phyloP scores from a whole-genome alignment of 306 rosid species.

The Dicorynia guianensis region DNA sequence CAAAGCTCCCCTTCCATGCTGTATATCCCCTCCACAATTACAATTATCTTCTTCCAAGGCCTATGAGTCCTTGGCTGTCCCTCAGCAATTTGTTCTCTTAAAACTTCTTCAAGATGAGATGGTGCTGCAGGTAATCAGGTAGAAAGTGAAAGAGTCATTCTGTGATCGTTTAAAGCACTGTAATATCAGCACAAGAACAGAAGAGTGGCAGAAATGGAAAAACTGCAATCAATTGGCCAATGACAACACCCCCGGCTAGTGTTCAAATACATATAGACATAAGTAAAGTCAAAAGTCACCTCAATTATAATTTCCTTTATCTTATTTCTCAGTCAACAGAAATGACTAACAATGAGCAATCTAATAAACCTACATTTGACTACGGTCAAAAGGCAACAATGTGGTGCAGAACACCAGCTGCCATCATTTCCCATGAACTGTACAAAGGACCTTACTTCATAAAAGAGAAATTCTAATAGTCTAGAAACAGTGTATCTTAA shows the following conservation, averaged over 20 bases:
- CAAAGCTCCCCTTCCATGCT: conserved; percentile 99
- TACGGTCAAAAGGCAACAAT: neutral
- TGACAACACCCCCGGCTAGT: conserved; percentile 3
- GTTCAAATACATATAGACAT: conserved; percentile 21
- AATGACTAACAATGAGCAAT: no score
- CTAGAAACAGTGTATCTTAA: neutral
- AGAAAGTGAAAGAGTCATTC: conserved; percentile 13
- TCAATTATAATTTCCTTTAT: neutral
- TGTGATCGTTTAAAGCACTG: conserved; percentile 1
- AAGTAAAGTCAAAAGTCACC: conserved; percentile 26
- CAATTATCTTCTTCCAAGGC: conserved; percentile 95
- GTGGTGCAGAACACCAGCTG: neutral
- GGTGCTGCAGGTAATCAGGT: conserved; percentile 63
- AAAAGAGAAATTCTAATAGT: neutral
- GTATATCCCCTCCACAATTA: conserved; percentile 92
- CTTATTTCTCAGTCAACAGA: no score
- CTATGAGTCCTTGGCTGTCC: conserved; percentile 95
- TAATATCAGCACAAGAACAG: conserved; percentile 16
- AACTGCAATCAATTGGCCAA: conserved; percentile 12
- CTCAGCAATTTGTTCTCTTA: conserved; percentile 91
- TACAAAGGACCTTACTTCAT: neutral
- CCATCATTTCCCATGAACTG: neutral
- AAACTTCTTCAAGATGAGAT: conserved; percentile 80
- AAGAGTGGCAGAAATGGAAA: conserved; percentile 15
- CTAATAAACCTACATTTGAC: no score